Base-by-base conservation (phyloP, 371 early-diverging fungal species). In the Saksenaea vasiformis region DNA sequence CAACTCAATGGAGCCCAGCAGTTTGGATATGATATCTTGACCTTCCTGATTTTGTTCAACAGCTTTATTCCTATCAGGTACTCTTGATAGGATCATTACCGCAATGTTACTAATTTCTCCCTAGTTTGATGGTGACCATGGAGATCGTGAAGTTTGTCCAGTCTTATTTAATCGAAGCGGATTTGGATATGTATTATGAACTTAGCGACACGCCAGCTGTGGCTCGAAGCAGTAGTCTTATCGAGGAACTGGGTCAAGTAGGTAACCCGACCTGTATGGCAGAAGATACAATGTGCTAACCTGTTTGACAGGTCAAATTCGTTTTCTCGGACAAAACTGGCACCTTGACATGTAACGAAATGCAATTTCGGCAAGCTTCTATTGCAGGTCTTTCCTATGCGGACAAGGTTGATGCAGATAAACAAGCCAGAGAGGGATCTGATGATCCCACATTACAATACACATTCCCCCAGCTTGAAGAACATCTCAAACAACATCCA, bases 331-430 rank as follows among this genome's bases (percentile, higher is more conserved):
- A 93, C 71, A 93, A 94, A 80, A 98, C 99, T 13, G 99, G 99
- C 41, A 98, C 99, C 5, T 78, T 98, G 60, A 98, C 99, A 0
- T 92, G 94, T 69, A 98, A 98, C 73, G 88, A 93, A 65, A 98
- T 98, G 99, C 91, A 92, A 66, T 95, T 97, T 72, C 92, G 92
- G 31, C 86, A 93, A 70, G 90, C 88, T 56, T 90, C 90, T 1
- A 90, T 94, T 57, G 91, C 85, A 15, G 94, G 94, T 44, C 65
- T 88, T 38, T 86, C 87, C n/a, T 94, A 92, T 76, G 78, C 92
- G 0, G 91, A 93, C 55, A 78, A 82, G 1, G 89, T 92, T 0
- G 93, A 93, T 65, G 85, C 91, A 1, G 82, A 87, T 44, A 91
- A 90, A 65, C 87, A 87, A 66, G 91, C 91, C 9, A 76, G 85